A percentile compares a stretch with the other conserved stretches of the same genome.
Conservation (phyloP, 371 early-diverging fungal genomes). For the Lichtheimia ramosa region DNA sequence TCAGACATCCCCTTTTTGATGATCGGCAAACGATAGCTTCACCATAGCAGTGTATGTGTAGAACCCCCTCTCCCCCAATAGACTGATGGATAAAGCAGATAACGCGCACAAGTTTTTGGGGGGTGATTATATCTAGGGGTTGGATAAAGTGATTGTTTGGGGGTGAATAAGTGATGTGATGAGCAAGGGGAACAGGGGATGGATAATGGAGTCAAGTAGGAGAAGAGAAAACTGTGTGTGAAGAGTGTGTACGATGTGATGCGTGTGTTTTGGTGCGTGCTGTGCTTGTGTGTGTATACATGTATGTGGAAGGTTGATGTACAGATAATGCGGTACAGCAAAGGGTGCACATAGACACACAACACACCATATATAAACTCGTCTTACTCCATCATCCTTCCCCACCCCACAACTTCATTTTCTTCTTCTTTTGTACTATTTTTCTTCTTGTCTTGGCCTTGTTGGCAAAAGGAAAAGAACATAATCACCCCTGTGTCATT, state of each 20-base stretch:
- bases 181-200: too few relatives aligned
- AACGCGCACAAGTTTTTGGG: too few relatives aligned
- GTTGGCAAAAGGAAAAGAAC: background rate
- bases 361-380: background rate
- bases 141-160: background rate
- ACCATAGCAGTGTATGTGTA: too few relatives aligned
- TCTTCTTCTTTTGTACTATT: background rate
- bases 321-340: background rate
- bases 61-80: too few relatives aligned
- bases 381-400: background rate
- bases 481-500: slow-evolving; percentile 4
- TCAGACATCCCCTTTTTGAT: slow-evolving; percentile 7
- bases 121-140: background rate
- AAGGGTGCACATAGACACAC: background rate
- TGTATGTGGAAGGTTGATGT: background rate
- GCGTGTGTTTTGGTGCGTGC: slow-evolving; percentile 2
- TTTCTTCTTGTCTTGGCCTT: background rate
- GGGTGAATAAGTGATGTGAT: too few relatives aligned
- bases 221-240: background rate
- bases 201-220: too few relatives aligned
- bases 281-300: too few relatives aligned
- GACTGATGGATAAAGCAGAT: too few relatives aligned
- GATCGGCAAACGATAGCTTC: slow-evolving; percentile 5
- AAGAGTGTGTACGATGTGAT: background rate
- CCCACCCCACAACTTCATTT: background rate